phyloP scores from a whole-genome alignment of 306 rosid genomes.

The Vigna nakashimae region DNA sequence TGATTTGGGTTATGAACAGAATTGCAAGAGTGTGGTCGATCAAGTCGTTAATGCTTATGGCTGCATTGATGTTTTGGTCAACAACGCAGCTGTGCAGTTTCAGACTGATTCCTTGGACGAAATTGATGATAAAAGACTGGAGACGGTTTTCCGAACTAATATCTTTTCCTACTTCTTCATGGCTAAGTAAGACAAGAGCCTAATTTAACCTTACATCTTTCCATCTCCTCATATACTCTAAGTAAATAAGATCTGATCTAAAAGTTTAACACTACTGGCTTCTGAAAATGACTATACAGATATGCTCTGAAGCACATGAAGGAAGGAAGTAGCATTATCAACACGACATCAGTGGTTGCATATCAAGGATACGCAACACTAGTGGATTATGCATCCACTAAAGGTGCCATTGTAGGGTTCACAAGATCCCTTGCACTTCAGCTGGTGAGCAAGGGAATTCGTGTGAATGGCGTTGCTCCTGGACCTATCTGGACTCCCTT shows the following conservation, averaged over 20 bases:
- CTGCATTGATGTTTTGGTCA: conserved; percentile 66
- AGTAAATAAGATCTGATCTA: no score
- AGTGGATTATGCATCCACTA: conserved; percentile 69
- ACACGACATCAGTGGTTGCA: conserved; percentile 77
- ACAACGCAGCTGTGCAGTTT: conserved; percentile 82
- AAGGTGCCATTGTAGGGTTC: conserved; percentile 66
- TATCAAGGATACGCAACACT: conserved; percentile 57
- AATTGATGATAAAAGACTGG: conserved; percentile 70
- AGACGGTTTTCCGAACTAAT: conserved; percentile 81
- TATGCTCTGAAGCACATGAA: conserved; percentile 82
- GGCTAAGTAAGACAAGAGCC: conserved; percentile 44
- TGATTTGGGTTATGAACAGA: not conserved
- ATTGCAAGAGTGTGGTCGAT: conserved; percentile 51
- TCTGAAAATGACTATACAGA: conserved; percentile 39
- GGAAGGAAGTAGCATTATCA: conserved; percentile 76
- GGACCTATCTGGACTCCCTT: conserved; percentile 91
- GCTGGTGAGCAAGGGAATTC: conserved; percentile 72
- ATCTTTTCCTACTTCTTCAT: conserved; percentile 73
- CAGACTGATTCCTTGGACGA: conserved; percentile 62
- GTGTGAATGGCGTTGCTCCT: conserved; percentile 87
- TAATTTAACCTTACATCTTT: no score
- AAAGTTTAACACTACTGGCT: no score
- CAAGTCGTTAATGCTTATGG: conserved; percentile 65
- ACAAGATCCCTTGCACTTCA: conserved; percentile 47
- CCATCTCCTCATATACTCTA: no score